phyloP scores from a whole-genome alignment of 139 green algal genomes.

The Chlorella sorokiniana region DNA sequence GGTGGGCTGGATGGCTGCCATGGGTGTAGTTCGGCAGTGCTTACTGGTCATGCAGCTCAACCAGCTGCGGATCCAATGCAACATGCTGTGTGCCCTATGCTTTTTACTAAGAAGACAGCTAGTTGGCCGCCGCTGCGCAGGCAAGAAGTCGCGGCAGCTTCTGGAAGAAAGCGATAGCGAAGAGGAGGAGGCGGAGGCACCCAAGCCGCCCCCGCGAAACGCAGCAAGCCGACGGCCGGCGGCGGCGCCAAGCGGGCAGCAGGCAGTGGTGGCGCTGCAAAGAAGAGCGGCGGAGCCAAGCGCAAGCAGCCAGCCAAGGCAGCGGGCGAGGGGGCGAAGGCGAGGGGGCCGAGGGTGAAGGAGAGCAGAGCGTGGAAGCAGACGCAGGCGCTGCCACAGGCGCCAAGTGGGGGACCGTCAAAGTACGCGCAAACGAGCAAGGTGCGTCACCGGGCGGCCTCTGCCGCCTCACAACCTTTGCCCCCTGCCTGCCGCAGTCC shows the following conservation, averaged over 20 bases:
- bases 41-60: too few species aligned
- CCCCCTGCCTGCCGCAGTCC: background rate
- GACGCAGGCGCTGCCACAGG: background rate
- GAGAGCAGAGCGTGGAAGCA: slow-evolving; percentile 7
- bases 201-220: slow-evolving; percentile 4
- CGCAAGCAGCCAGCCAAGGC: slow-evolving; percentile 28
- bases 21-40: background rate
- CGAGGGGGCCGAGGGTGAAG: background rate
- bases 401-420: slow-evolving; percentile 32
- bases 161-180: slow-evolving; percentile 32
- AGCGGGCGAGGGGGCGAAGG: slow-evolving; percentile 1
- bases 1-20: background rate
- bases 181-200: background rate
- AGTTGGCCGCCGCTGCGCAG: background rate
- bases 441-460: background rate
- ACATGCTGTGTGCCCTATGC: too few species aligned
- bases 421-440: slow-evolving; percentile 7
- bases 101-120: too few species aligned
- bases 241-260: slow-evolving; percentile 2
- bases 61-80: too few species aligned
- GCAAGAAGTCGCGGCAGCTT: slow-evolving; percentile 30
- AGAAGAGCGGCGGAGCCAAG: slow-evolving; percentile 22
- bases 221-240: background rate
- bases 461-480: background rate
- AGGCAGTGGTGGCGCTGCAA: background rate